Conservation (phyloP, 441 rosid species). For the Biscutella auriculata region DNA sequence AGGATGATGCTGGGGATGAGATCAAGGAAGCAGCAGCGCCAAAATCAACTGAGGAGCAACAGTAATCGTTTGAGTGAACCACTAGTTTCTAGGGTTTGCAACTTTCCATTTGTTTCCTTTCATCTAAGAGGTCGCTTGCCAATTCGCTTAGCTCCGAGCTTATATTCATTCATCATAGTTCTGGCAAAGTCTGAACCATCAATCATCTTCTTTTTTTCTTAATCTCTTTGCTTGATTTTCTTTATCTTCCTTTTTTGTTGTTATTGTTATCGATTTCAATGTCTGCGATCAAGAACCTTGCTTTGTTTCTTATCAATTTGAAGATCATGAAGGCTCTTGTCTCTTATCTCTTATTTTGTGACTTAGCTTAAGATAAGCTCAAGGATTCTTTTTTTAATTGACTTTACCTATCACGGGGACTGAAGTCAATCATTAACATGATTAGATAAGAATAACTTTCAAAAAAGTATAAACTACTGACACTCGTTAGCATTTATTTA, state of each 20-base stretch:
- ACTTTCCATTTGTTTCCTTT: conserved; percentile 29
- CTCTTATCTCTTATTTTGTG: too few species aligned
- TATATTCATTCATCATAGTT: conserved; percentile 24
- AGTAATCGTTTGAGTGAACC: conserved; percentile 18
- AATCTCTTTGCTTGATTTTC: conserved; percentile 14
- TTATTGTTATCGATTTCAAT: conserved; percentile 1
- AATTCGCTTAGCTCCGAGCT: conserved; percentile 21
- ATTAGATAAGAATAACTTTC: not conserved
- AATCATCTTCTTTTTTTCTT: not conserved
- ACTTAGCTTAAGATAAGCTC: too few species aligned
- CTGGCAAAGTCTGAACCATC: conserved; percentile 18
- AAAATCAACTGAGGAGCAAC: conserved; percentile 40
- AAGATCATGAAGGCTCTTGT: conserved; percentile 14
- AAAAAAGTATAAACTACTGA: not conserved
- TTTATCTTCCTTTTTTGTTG: not conserved
- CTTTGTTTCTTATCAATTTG: conserved; percentile 21
- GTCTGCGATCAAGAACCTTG: conserved; percentile 10
- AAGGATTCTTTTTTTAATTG: too few species aligned
- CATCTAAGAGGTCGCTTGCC: conserved; percentile 11
- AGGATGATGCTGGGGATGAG: conserved; percentile 67
- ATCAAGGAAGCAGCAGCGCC: conserved; percentile 47
- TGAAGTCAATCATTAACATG: not conserved
- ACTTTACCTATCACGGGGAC: not conserved
- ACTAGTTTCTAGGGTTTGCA: conserved; percentile 23
- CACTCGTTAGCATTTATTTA: not conserved